A percentile compares a stretch with the other conserved stretches of the same genome.
Conservation (phyloP, 2,329 filamentous ascomycete species). For the Leptodontidium sp. region DNA sequence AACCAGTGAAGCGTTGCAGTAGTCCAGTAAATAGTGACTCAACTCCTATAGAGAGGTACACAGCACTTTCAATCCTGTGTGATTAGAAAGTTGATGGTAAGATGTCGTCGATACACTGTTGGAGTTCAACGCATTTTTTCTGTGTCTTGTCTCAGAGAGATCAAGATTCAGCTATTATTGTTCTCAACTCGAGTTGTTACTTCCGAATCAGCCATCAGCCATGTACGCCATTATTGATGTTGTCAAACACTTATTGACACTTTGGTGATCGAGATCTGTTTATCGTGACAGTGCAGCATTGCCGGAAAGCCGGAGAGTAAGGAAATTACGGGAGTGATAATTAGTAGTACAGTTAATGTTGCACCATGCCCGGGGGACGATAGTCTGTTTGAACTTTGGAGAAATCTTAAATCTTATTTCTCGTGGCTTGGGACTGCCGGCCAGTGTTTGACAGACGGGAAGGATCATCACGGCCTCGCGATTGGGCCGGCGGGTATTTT, state of each 20-base stretch:
- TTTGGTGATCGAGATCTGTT: background rate
- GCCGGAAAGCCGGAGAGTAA: slow-evolving; percentile 13
- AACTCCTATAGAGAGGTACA: too few relatives aligned
- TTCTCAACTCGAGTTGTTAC: background rate
- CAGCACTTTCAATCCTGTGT: too few relatives aligned
- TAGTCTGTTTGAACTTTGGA: slow-evolving; percentile 18
- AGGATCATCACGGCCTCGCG: slow-evolving; percentile 2
- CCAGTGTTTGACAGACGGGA: slow-evolving; percentile 19
- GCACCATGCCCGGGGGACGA: slow-evolving; percentile 3
- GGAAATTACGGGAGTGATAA: background rate
- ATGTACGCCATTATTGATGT: background rate
- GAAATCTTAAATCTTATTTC: slow-evolving; percentile 28
- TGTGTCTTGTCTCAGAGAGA: too few relatives aligned
- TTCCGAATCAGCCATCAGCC: background rate
- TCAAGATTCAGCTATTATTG: background rate
- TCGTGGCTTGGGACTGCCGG: slow-evolving; percentile 28
- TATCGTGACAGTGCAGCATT: background rate
- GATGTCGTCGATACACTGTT: too few relatives aligned
- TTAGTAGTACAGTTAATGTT: slow-evolving; percentile 16
- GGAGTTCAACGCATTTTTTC: too few relatives aligned
- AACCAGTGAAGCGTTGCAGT: background rate
- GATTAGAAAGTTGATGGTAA: too few relatives aligned
- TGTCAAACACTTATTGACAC: slow-evolving; percentile 9
- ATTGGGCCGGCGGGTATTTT: slow-evolving; percentile 25
- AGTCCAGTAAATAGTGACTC: background rate